Conservation (phyloP, 2,329 filamentous ascomycete species). For the Aspergillus ochraceoroseus region DNA sequence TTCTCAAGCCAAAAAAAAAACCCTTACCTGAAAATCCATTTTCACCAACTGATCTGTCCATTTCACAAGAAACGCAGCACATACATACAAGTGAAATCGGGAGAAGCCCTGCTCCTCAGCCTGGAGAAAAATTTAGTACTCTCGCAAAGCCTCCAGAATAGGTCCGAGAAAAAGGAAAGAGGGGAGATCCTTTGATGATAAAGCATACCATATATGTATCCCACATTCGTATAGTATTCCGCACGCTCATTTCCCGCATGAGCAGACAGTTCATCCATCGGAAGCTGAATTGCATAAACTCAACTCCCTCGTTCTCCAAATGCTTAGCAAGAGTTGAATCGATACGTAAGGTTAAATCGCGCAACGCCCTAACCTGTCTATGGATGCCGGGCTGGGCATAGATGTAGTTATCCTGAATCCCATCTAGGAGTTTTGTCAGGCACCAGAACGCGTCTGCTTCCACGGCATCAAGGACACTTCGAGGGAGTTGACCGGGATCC, state of each 20-base stretch:
- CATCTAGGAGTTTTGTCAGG: constrained; percentile 93
- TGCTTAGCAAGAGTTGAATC: constrained; percentile 80
- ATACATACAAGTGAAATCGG: constrained; percentile 96
- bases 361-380: constrained; percentile 79
- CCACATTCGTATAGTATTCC: constrained; percentile 98
- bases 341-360: constrained; percentile 86
- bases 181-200: no score
- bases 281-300: constrained; percentile 99
- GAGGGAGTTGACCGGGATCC: constrained; percentile 91
- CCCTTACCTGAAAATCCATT: constrained; percentile 77
- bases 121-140: constrained; percentile 46
- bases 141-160: constrained; percentile 8
- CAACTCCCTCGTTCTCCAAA: constrained; percentile 82
- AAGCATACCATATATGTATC: constrained; percentile 84
- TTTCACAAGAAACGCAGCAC: constrained; percentile 94
- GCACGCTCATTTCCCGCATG: constrained; percentile 95
- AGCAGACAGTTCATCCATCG: constrained; percentile 99
- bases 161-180: background rate
- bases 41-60: constrained; percentile 93
- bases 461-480: constrained; percentile 86
- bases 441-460: constrained; percentile 99
- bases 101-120: constrained; percentile 98
- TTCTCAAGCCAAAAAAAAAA: constrained; percentile 1
- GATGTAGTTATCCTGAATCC: constrained; percentile 98
- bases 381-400: constrained; percentile 96